Evolutionary conservation across 2,329 filamentous ascomycete genomes (phyloP), one percentile per base, ranked within the genome.

Genomic region (Aspergillus sp.): DNA sequence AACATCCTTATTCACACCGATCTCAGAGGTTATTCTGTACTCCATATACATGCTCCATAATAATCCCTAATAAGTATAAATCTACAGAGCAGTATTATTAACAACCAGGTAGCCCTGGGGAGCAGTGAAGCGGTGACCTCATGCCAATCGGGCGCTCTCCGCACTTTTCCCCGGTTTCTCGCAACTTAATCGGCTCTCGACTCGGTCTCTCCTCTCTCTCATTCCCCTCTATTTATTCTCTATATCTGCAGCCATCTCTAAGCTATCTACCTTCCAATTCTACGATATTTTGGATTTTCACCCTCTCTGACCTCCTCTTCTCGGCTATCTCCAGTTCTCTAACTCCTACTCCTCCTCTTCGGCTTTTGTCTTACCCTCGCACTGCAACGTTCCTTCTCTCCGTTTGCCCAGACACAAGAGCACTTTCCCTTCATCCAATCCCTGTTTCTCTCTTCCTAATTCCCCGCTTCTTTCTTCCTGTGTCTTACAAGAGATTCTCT

Each of bases 261-360:
- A 30, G 25, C 25, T 2, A 30, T 30, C 25, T 12, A 30, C 10
- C 10, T 47, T 48, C 25, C 44, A 42, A 53, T 52, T 53, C 43
- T 51, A 58, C 51, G 46, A 41, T 39, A 27, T 30, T 30, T 30
- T 30, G 9, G 25, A 30, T 30, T 10, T 30, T 19, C n/a, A 17
- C 33, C 15, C 13, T 19, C 33, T 37, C 33, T 37, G 17, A 12
- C 1, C 25, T 30, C 25, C 33, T 37, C 33, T 37, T 15, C 7
- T 39, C 37, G 37, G 37, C 37, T 39, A 19, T 12, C 37, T 39
- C 17, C 37, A 39, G 17, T 39, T 39, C 37, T 37, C 17, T 19
- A 19, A 19, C 33, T 17, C 13, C 27, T 44, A 35, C 33, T 41
- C 42, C 33, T 41, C 42, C 12, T 39, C 41, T 46, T 17, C 38